These are phyloP conservation scores for Ambrosiella beaveri DNA, from an alignment of 2,329 filamentous ascomycete species.

Conservation along the genomic window DNA sequence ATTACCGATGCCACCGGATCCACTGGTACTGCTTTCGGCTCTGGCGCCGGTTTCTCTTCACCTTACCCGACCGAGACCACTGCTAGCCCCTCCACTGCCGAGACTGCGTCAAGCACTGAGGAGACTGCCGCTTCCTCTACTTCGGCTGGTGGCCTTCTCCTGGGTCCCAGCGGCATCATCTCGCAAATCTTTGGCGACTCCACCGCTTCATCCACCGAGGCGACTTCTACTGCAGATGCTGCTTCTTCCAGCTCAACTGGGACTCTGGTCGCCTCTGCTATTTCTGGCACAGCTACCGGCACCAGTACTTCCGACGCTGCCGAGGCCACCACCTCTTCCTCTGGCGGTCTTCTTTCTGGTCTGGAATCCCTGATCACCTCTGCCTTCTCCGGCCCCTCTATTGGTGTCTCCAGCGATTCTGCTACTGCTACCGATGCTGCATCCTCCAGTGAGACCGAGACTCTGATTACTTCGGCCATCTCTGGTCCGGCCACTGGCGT, in stretches of 20 bases:
- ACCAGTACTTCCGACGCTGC: neutral
- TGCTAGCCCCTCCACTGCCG: neutral
- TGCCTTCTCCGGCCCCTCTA: conserved; percentile 7
- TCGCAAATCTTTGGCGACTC: conserved; percentile 13
- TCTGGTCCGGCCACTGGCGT: conserved; percentile 9
- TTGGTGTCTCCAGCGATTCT: conserved; percentile 5
- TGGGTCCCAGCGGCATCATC: conserved; percentile 21
- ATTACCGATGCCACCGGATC: conserved; percentile 13
- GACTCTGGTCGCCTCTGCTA: no score
- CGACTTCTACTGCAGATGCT: neutral
- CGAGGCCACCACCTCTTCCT: neutral
- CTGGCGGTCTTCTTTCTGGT: neutral
- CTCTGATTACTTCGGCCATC: conserved; percentile 7
- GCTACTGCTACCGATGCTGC: neutral
- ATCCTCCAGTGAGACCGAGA: neutral
- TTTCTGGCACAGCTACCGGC: no score
- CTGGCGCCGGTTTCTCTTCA: neutral
- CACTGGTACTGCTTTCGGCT: neutral
- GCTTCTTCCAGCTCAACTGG: neutral
- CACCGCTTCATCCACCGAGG: neutral
- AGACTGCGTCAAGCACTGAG: conserved; percentile 13
- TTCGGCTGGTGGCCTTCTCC: conserved; percentile 10
- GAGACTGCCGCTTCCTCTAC: conserved; percentile 13
- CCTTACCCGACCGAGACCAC: neutral
- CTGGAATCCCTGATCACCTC: conserved; percentile 6